phyloP scores from a whole-genome alignment of 192 early-diverging fungal species.

The Backusella macrospora region DNA sequence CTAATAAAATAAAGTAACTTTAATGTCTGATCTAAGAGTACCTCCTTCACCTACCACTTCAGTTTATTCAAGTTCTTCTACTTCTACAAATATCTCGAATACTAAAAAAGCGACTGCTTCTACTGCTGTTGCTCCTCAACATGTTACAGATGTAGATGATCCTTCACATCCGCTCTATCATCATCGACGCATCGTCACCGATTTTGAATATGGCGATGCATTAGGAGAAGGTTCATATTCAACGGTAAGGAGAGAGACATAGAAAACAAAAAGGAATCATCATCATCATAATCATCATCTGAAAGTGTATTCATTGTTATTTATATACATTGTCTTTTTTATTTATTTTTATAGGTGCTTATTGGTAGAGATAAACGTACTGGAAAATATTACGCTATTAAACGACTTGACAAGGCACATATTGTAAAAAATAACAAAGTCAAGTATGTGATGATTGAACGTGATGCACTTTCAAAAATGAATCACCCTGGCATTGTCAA shows the following conservation, averaged over 20 bases:
- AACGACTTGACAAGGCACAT: constrained; percentile 85
- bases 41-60: constrained; percentile 8
- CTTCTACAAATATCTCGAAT: constrained; percentile 4
- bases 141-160: constrained; percentile 28
- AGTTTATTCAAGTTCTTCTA: not conserved
- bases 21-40: constrained; percentile 1
- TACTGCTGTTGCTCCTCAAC: not conserved
- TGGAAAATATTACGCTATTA: constrained; percentile 80
- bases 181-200: constrained; percentile 73
- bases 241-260: constrained; percentile 55
- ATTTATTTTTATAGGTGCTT: constrained; percentile 54
- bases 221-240: constrained; percentile 97
- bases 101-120: not conserved
- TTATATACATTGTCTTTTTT: not conserved
- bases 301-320: not conserved
- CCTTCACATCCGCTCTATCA: constrained; percentile 42
- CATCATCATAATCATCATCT: not conserved
- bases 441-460: constrained; percentile 95
- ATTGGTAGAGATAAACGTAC: constrained; percentile 74
- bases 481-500: constrained; percentile 91
- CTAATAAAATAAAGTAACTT: not conserved
- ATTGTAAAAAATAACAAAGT: constrained; percentile 96
- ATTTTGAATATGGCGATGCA: constrained; percentile 84
- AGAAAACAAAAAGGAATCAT: not conserved
- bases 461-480: constrained; percentile 82